phyloP scores from a whole-genome alignment of 140 eudicot genomes.

The Cichorium intybus region DNA sequence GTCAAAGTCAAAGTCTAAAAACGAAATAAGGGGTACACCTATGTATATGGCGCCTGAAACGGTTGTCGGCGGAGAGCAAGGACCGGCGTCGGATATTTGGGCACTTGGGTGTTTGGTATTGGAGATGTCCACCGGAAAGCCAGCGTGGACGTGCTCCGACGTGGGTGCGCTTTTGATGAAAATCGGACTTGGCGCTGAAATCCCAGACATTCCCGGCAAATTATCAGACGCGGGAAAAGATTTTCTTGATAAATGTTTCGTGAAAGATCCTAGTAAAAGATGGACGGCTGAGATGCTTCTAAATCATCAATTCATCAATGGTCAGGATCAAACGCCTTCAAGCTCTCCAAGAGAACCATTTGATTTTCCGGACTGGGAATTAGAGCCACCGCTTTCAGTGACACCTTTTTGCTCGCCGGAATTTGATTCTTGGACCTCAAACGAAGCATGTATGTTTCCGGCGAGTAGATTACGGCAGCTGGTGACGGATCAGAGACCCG shows the following conservation, averaged over 20 bases:
- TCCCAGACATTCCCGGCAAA: slow-evolving; percentile 64
- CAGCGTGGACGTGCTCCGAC: slow-evolving; percentile 62
- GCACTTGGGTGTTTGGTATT: slow-evolving; percentile 75
- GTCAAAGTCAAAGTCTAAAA: neutral
- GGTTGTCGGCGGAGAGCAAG: slow-evolving; percentile 51
- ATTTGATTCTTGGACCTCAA: neutral
- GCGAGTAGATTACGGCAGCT: slow-evolving; percentile 37
- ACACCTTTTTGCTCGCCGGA: slow-evolving; percentile 26
- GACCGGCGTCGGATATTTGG: slow-evolving; percentile 71
- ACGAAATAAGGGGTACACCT: slow-evolving; percentile 79
- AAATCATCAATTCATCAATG: slow-evolving; percentile 60
- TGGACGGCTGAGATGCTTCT: slow-evolving; percentile 99
- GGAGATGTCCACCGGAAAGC: slow-evolving; percentile 67
- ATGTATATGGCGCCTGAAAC: slow-evolving; percentile 88
- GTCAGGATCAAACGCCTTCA: slow-evolving; percentile 28
- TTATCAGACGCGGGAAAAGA: slow-evolving; percentile 79
- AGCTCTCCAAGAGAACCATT: slow-evolving; percentile 70
- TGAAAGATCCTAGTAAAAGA: slow-evolving; percentile 56
- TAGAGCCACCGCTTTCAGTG: slow-evolving; percentile 22
- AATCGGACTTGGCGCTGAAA: slow-evolving; percentile 72
- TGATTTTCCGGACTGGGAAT: slow-evolving; percentile 63
- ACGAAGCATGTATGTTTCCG: slow-evolving; percentile 19
- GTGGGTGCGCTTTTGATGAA: slow-evolving; percentile 56
- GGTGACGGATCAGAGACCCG: slow-evolving; percentile 29
- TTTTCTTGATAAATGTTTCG: slow-evolving; percentile 62